These are phyloP conservation scores for Hypoxylon fuscum DNA, from an alignment of 495 filamentous ascomycete genomes.

Conservation along the genomic window DNA sequence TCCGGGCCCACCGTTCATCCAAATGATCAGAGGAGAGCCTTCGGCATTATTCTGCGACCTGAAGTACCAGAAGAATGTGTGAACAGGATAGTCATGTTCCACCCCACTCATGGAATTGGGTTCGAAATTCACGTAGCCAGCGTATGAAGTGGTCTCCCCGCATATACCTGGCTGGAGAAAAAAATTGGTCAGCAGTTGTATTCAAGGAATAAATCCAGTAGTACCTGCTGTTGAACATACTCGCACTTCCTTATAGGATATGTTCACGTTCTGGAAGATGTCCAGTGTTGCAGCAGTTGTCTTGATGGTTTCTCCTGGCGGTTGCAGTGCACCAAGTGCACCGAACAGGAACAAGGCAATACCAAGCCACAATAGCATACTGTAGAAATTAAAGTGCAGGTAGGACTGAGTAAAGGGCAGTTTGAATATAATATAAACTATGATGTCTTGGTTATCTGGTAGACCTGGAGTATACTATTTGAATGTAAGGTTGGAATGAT, in stretches of 20 bases:
- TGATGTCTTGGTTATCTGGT: constrained; percentile 23
- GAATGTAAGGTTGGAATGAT: constrained; percentile 19
- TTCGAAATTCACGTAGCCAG: constrained; percentile 56
- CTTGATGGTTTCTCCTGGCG: constrained; percentile 19
- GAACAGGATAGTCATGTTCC: constrained; percentile 66
- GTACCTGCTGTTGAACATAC: constrained; percentile 23
- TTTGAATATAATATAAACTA: constrained; percentile 23
- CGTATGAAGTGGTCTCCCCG: constrained; percentile 51
- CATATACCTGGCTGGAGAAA: constrained; percentile 37
- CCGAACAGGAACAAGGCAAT: constrained; percentile 16
- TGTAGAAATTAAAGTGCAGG: constrained; percentile 23
- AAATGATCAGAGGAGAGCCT: constrained; percentile 67
- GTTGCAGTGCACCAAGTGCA: constrained; percentile 18
- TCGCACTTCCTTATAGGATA: constrained; percentile 2
- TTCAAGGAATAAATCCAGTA: constrained; percentile 17
- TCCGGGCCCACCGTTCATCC: constrained; percentile 71
- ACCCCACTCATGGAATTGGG: constrained; percentile 33
- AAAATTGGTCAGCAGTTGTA: constrained; percentile 10
- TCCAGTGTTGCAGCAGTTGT: constrained; percentile 14
- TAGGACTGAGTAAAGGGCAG: constrained; percentile 21
- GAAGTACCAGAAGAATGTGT: constrained; percentile 84
- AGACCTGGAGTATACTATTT: constrained; percentile 19
- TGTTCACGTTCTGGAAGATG: constrained; percentile 9
- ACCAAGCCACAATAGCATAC: constrained; percentile 14
- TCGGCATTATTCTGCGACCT: constrained; percentile 65